A percentile compares a stretch with the other conserved stretches of the same genome.
phyloP scores from a whole-genome alignment of 2,329 filamentous ascomycete species.

The Scedosporium aurantiacum region DNA sequence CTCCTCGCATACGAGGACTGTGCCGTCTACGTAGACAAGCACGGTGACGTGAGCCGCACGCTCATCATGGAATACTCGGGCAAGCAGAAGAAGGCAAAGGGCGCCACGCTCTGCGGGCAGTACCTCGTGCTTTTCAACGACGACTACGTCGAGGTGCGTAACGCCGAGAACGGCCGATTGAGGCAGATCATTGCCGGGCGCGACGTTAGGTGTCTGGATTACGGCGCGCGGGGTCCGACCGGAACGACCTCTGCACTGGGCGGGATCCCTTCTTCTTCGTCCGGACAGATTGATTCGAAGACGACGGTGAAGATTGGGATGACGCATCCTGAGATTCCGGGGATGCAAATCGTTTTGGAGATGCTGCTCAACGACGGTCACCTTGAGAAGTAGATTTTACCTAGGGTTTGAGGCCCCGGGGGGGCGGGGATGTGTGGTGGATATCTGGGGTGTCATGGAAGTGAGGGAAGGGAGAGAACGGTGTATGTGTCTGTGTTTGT shows the following conservation, averaged over 20 bases:
- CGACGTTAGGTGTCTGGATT: constrained; percentile 84
- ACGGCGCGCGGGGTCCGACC: constrained; percentile 57
- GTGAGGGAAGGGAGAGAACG: neutral
- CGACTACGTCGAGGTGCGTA: constrained; percentile 93
- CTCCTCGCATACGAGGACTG: constrained; percentile 91
- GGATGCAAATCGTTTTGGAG: constrained; percentile 82
- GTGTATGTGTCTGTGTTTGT: neutral
- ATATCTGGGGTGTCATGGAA: neutral
- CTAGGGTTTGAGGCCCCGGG: too few relatives aligned
- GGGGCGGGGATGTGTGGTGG: neutral
- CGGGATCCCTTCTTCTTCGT: constrained; percentile 3
- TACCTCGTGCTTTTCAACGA: constrained; percentile 90
- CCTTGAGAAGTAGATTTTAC: constrained; percentile 34
- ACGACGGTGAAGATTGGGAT: constrained; percentile 89
- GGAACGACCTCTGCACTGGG: constrained; percentile 30
- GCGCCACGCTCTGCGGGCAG: constrained; percentile 79
- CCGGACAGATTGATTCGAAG: constrained; percentile 22
- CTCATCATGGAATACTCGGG: constrained; percentile 99
- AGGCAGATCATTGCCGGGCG: constrained; percentile 88
- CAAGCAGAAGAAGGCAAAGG: constrained; percentile 63
- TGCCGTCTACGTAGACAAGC: constrained; percentile 95
- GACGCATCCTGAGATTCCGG: constrained; percentile 80
- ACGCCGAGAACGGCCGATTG: constrained; percentile 87
- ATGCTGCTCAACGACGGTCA: constrained; percentile 86
- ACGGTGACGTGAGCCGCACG: constrained; percentile 85